Base-by-base conservation (phyloP, 2,329 filamentous ascomycete genomes). In the Cladosporium austrohemisphaericum region DNA sequence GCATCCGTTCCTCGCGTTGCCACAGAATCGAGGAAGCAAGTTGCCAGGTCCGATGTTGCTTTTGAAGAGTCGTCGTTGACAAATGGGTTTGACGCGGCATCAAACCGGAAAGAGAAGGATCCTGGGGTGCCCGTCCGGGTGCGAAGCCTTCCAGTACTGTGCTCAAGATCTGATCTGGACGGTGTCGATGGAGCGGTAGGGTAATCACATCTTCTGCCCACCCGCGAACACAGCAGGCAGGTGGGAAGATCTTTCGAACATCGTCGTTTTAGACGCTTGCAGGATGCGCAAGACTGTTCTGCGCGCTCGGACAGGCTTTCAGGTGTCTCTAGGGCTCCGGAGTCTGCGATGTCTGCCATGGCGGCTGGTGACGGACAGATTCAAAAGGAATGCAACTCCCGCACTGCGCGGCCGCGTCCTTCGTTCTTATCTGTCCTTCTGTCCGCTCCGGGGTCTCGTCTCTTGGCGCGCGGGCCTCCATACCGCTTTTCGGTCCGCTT, bases 201-300 rank as follows among this genome's bases (percentile, higher is more conserved):
- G 45, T 56, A 55, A 16, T 52, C 52, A 46, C 54, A 56, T 29
- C 18, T 18, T 22, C 54, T 35, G 5, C 54, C 52, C 3, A 55
- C 52, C 19, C 52, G 18, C 7, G 45, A 40, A 31, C 54, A 55
- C 7, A 56, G 46, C 2, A 48, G 52, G 45, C 52, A 56, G 8
- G 47, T 25, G 3, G 54, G 54, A 3, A 53, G 23, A 13, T 50
- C 43, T 19, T 56, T 56, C n/a, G 40, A 49, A 51, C 54, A 56
- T 51, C 54, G 54, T 13, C 54, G 50, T 33, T 56, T 55, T 5
- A 56, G 52, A n/a, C 45, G 33, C 22, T 53, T 53, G 47, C 54
- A 56, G 5, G 50, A 36, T 14, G 50, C 47, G 23, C 54, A 56
- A 9, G 54, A 52, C n/a, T 43, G 45, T 5, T 35, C 31, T 19